Evolutionary conservation across 768 basidiomycete genomes (phyloP).

Genomic region (Collybia mongolica): DNA sequence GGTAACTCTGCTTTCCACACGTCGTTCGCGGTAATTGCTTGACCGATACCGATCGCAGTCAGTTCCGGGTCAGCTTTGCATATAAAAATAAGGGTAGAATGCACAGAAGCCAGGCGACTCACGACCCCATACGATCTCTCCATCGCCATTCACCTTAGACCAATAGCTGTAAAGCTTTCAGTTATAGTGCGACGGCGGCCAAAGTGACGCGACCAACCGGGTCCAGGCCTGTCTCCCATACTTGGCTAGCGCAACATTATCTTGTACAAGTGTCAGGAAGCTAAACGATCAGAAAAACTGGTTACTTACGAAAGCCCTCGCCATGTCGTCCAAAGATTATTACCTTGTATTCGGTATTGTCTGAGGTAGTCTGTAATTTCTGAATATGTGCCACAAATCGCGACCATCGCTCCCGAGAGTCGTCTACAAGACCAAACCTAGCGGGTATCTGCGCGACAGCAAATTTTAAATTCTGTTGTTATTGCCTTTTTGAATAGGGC

Average conservation of each 20-base stretch:
- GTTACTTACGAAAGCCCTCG: slow-evolving; percentile 63
- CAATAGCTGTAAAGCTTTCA: slow-evolving; percentile 44
- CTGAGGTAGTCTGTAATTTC: slow-evolving; percentile 43
- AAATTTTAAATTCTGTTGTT: neutral
- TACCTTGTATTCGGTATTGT: slow-evolving; percentile 53
- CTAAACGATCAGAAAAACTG: neutral
- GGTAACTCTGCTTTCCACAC: slow-evolving; percentile 50
- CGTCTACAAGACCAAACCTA: slow-evolving; percentile 59
- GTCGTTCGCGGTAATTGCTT: slow-evolving; percentile 45
- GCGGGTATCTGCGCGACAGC: slow-evolving; percentile 42
- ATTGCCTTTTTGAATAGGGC: slow-evolving; percentile 3
- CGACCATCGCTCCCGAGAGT: slow-evolving; percentile 47
- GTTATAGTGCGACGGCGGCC: neutral
- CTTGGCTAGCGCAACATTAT: slow-evolving; percentile 63
- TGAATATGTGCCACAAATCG: slow-evolving; percentile 39
- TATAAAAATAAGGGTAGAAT: neutral
- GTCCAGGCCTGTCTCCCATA: slow-evolving; percentile 64
- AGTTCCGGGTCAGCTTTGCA: slow-evolving; percentile 58
- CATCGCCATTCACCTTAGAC: slow-evolving; percentile 65
- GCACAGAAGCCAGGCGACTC: slow-evolving; percentile 22
- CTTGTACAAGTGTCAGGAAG: slow-evolving; percentile 28
- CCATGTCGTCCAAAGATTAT: slow-evolving; percentile 71
- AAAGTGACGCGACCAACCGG: slow-evolving; percentile 37
- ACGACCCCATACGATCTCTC: slow-evolving; percentile 74
- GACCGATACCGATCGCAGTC: slow-evolving; percentile 53